Evolutionary conservation across 106 monocot genomes (phyloP).

Genomic region (Triglochin maritima): DNA sequence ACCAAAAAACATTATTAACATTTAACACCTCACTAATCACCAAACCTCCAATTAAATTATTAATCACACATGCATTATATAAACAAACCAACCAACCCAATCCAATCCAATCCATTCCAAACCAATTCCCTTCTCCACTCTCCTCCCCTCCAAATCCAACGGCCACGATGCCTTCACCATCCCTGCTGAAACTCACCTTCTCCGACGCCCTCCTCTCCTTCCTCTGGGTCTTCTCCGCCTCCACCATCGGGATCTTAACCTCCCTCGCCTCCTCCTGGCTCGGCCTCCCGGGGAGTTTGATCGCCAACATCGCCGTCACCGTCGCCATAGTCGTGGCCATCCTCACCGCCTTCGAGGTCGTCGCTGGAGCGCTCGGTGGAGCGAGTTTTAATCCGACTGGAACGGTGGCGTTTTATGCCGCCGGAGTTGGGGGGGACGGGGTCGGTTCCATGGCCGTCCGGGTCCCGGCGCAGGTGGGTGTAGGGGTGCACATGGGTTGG

Average conservation of each 20-base stretch:
- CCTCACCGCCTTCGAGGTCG: conserved; percentile 35
- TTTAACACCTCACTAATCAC: too few species aligned
- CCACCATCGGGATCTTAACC: conserved; percentile 45
- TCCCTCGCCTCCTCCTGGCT: conserved; percentile 26
- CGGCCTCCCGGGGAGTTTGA: conserved; percentile 6
- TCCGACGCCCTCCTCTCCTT: conserved; percentile 66
- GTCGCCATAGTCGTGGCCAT: conserved; percentile 39
- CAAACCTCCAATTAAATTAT: too few species aligned
- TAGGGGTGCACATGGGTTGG: too few species aligned
- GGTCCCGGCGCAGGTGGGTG: conserved; percentile 63
- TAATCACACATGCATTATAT: too few species aligned
- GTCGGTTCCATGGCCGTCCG: conserved; percentile 67
- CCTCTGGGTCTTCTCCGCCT: conserved; percentile 64
- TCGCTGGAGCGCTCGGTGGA: conserved; percentile 50
- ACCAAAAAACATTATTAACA: too few species aligned
- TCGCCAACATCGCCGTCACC: conserved; percentile 30
- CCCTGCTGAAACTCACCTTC: conserved; percentile 31
- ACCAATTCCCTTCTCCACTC: too few species aligned
- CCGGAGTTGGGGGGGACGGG: conserved; percentile 35
- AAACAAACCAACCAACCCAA: too few species aligned
- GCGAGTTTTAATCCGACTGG: conserved; percentile 84
- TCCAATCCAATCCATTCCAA: too few species aligned
- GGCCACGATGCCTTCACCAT: background rate
- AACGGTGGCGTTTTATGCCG: conserved; percentile 73
- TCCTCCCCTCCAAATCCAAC: too few species aligned